Evolutionary conservation across 345 rosid genomes (phyloP), one percentile per base, ranked within the genome.

Genomic region (Brassica rapa): DNA sequence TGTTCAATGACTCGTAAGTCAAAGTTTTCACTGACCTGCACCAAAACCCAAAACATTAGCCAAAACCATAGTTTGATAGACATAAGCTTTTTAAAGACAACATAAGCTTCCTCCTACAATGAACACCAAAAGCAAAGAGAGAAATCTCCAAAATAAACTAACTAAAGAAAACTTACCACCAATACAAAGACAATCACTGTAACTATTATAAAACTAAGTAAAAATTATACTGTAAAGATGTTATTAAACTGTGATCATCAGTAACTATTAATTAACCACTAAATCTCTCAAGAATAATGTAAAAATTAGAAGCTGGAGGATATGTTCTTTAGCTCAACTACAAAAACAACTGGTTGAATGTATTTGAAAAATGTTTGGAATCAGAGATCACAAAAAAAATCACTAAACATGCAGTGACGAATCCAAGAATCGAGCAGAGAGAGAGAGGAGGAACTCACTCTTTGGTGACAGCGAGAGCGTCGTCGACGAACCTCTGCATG

Each of bases 21-120:
- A 94, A 70, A 24, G 97, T 93, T 86, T 95, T 94, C 80, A 95
- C 95, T 51, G 94, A 93, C 82, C 99, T 95, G 94, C 89, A 85
- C 74, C 64, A 85, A 35, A 81, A 68, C 43, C 76, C 23, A 77
- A 74, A 62, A 33, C 56, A 75, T 62, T 35, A 72, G 19, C 43
- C 60, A 57, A 65, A 49, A 21, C 32, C 49, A 21, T 30, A 11
- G 33, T 77, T 72, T 19, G 49, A 64, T 37, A 43, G 19, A 14
- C 19, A 49, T 39, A 39, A 51, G 16, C 10, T 9, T 25, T 51
- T 25, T 51, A 6, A 1, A 27, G 32, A 49, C 23, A 68, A 19
- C n/a, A 53, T 5, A 64, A 27, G 35, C 62, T 39, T 51, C 68
- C 8, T 61, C 68, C 8, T 62, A 25, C 37, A 25, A 5, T 8